Base-by-base conservation (phyloP, 23 red algal genomes). In the Pyropia yezoensis region DNA sequence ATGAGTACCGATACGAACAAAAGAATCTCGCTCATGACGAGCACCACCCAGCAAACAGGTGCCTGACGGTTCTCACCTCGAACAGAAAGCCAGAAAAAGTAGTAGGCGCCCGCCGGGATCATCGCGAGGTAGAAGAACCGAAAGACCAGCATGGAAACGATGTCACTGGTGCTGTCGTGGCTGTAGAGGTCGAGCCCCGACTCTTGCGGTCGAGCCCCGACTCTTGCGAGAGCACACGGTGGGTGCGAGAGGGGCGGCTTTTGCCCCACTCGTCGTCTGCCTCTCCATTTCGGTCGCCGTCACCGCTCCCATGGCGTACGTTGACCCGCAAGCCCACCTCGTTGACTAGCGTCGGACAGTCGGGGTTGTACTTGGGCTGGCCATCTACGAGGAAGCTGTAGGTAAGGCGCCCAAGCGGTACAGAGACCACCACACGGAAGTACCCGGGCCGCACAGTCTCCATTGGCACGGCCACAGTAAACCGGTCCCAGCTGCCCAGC, bases 111-210 rank as follows among this genome's bases (percentile, higher is more conserved):
- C 6, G 70, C 80, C n/a, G 80, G 80, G 49, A 85, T 67, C 4
- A 70, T 85, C 23, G 75, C 57, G 6, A 85, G 4, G 63, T 85
- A 85, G 28, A 85, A 85, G 33, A 85, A 3, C 24, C 80, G 69
- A 53, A 85, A 85, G 61, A 85, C 67, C 24, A 85, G 50, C 80
- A 85, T 85, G 61, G 80, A 85, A 2, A 61, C 69, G 21, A 68
- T 59, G 30, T 85, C 60, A 1, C 56, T 50, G 27, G 34, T 51
- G 24, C 75, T 69, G 59, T 75, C 74, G n/a, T 69, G 80, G 9
- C 69, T 75, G 50, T 85, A 85, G 1, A 85, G 27, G 69, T 85
- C 80, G 16, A 85, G 57, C 26, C 80, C 80, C 47, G 28, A 67
- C 74, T 85, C 61, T n/a, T n/a, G n/a, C n/a, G n/a, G n/a, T n/a